These are phyloP conservation scores for Apophysomyces sp. DNA, from an alignment of 371 early-diverging fungal species.

Conservation along the genomic window DNA sequence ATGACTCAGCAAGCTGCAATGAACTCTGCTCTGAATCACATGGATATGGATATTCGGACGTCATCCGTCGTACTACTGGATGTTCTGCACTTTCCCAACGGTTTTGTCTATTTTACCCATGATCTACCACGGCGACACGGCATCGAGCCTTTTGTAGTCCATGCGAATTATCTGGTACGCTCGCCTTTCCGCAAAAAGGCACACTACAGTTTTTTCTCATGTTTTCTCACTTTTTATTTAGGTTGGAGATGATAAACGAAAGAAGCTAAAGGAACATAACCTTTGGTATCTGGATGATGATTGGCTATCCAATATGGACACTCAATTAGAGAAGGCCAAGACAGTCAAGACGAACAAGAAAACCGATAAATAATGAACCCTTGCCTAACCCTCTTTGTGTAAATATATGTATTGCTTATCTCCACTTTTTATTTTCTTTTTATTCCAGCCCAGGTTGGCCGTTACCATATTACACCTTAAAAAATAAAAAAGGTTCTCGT, in stretches of 20 bases:
- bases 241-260: conserved; percentile 51
- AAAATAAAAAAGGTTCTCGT: neutral
- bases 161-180: conserved; percentile 28
- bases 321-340: neutral
- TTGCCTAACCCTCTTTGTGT: neutral
- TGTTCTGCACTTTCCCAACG: conserved; percentile 28
- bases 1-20: conserved; percentile 33
- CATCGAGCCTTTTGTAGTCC: conserved; percentile 28
- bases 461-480: neutral
- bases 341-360: neutral
- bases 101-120: conserved; percentile 23
- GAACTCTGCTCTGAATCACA: conserved; percentile 21
- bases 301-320: conserved; percentile 17
- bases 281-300: conserved; percentile 31
- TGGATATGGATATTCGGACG: conserved; percentile 23
- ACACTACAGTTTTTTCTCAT: neutral
- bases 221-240: neutral
- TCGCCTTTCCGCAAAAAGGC: no score
- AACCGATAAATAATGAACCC: neutral
- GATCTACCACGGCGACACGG: conserved; percentile 17
- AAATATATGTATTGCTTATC: neutral
- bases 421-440: neutral
- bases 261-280: conserved; percentile 14
- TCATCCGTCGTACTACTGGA: conserved; percentile 25
- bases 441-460: neutral